Percentiles rank a stretch among this genome's conserved stretches.
Conservation (phyloP, 2,329 filamentous ascomycete species). For the Penicillium fuscoglaucum region DNA sequence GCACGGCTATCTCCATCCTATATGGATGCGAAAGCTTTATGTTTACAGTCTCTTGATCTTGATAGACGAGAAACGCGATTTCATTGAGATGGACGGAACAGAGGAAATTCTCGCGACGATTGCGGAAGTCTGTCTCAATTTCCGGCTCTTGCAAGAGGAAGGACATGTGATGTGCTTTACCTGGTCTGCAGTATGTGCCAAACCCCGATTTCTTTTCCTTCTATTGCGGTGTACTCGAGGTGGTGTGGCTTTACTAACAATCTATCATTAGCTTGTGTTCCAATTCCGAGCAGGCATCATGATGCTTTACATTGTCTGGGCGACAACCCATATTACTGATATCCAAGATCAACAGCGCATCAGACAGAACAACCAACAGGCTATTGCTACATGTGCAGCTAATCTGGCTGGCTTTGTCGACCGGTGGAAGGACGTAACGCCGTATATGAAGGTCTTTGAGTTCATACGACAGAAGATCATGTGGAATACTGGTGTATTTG, state of each 20-base stretch:
- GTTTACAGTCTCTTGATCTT: conserved; percentile 32
- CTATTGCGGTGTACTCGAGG: background rate
- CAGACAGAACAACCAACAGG: conserved; percentile 18
- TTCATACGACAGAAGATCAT: conserved; percentile 21
- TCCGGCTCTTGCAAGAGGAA: conserved; percentile 29
- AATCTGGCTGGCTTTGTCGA: conserved; percentile 26
- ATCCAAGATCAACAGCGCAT: conserved; percentile 4
- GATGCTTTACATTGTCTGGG: conserved; percentile 31
- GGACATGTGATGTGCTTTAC: conserved; percentile 33
- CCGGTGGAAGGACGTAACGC: conserved; percentile 26
- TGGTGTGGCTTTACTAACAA: background rate
- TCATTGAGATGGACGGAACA: conserved; percentile 25
- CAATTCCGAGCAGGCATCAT: conserved; percentile 30
- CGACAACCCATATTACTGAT: conserved; percentile 13
- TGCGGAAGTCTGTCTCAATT: conserved; percentile 30
- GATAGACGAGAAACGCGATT: conserved; percentile 27
- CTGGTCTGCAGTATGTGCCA: conserved; percentile 30
- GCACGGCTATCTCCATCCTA: conserved; percentile 27
- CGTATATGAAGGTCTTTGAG: conserved; percentile 24
- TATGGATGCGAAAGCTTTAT: conserved; percentile 32
- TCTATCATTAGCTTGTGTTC: conserved; percentile 26
- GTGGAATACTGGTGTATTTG: background rate
- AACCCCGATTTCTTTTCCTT: background rate
- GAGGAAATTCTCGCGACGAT: conserved; percentile 28
- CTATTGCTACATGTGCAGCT: conserved; percentile 22